These are phyloP conservation scores for Xerocomus minutiporus DNA, from an alignment of 1,284 basidiomycete species.

Conservation along the genomic window DNA sequence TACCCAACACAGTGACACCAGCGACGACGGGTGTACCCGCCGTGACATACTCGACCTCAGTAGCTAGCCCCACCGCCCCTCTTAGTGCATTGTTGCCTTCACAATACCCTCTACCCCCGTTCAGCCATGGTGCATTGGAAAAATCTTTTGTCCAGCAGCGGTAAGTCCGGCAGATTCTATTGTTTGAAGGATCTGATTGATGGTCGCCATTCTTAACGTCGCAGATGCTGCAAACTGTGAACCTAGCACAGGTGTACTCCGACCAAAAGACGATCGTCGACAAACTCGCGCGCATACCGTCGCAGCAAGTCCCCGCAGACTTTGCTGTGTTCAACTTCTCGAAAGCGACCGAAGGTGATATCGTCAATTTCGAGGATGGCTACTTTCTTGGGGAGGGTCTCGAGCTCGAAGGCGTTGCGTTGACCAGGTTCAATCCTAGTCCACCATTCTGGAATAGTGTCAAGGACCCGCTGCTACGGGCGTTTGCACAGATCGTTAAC, in stretches of 20 bases:
- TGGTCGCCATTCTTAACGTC: neutral
- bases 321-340: constrained; percentile 55
- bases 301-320: constrained; percentile 65
- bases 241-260: constrained; percentile 68
- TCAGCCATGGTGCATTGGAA: constrained; percentile 76
- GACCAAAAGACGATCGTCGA: constrained; percentile 92
- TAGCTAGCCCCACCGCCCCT: constrained; percentile 60
- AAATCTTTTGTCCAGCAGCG: constrained; percentile 77
- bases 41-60: constrained; percentile 51
- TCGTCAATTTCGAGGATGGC: constrained; percentile 69
- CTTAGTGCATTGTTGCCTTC: constrained; percentile 56
- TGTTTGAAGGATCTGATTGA: neutral
- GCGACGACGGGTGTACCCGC: constrained; percentile 29
- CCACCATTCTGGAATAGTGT: constrained; percentile 75
- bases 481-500: constrained; percentile 76
- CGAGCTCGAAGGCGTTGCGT: constrained; percentile 64
- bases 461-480: constrained; percentile 63
- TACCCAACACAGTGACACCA: constrained; percentile 8
- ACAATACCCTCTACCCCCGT: constrained; percentile 66
- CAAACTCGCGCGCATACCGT: constrained; percentile 73
- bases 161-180: constrained; percentile 42
- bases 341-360: constrained; percentile 50
- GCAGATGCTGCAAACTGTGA: constrained; percentile 81
- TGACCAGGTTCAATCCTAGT: constrained; percentile 58
- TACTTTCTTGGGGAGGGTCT: constrained; percentile 83